Evolutionary conservation across 176 grass and related monocot genomes (phyloP), one percentile per base, ranked within the genome.

Genomic region (Rhynchospora pubera): DNA sequence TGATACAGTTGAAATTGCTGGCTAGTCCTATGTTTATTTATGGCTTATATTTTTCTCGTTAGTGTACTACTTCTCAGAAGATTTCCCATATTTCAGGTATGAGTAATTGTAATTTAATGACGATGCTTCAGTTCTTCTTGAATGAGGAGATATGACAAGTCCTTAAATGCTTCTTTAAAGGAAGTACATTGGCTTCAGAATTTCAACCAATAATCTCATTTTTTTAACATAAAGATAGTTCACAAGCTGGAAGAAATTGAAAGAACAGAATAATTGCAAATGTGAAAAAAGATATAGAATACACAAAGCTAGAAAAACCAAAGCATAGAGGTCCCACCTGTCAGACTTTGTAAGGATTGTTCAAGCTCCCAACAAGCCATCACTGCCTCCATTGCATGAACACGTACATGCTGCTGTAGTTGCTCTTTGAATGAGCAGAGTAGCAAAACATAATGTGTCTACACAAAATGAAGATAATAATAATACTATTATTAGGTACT

Each of bases 341-440:
- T 92, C 71, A 92, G 79, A 66, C 90, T 92, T 84, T 92, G 90
- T 26, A 92, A 73, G 34, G 88, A 87, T 85, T 92, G 90, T 80
- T 92, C 90, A 10, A 92, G 87, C 84, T 92, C 90, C 87, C 90
- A 92, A 75, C 90, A 92, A 68, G 87, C 90, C 90, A 92, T 92
- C 50, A 92, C 87, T 55, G 90, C 90, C 82, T 92, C 90, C 90
- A 92, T 92, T 61, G 90, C 90, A 34, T 92, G 90, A 75, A 92
- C 90, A 66, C 90, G 90, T 26, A 92, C 90, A 76, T 92, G 90
- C 79, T 92, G 90, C 30, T 92, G 90, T 83, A 92, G 87, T 80
- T 92, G 87, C 80, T 92, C 90, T 89, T 92, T 92, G 74, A 92
- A 92, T 7, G 90, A 92, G 60, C 87, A 92, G 57, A 92, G 85